phyloP scores from a whole-genome alignment of 345 rosid genomes.

The Eucalyptus caleyi region DNA sequence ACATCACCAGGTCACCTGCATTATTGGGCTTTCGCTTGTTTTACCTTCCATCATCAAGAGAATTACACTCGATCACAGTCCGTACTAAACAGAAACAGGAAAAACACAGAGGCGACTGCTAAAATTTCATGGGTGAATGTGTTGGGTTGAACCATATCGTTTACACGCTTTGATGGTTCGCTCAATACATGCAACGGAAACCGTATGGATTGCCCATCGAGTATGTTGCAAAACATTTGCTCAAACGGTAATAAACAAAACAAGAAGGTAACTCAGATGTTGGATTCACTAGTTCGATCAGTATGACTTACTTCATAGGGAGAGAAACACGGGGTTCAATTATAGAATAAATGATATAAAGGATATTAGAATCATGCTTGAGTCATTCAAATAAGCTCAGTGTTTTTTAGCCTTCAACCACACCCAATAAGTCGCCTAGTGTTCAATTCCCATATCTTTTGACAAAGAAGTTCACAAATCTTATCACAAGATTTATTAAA shows the following conservation, averaged over 20 bases:
- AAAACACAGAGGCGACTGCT: background rate
- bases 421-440: background rate
- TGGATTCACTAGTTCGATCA: background rate
- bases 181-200: background rate
- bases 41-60: background rate
- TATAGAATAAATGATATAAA: background rate
- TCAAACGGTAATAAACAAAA: background rate
- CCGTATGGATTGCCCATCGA: background rate
- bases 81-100: background rate
- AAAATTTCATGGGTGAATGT: background rate
- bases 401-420: background rate
- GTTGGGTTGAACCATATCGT: background rate
- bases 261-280: background rate
- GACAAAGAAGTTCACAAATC: background rate
- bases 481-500: background rate
- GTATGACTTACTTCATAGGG: background rate
- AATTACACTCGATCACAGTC: background rate
- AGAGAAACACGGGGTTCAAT: background rate
- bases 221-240: background rate
- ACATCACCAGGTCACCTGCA: background rate
- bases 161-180: background rate
- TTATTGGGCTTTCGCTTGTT: background rate
- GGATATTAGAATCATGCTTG: background rate
- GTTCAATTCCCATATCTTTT: background rate
- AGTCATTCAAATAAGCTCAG: background rate